phyloP scores from a whole-genome alignment of 129 eudicot species.

The Centella asiatica region DNA sequence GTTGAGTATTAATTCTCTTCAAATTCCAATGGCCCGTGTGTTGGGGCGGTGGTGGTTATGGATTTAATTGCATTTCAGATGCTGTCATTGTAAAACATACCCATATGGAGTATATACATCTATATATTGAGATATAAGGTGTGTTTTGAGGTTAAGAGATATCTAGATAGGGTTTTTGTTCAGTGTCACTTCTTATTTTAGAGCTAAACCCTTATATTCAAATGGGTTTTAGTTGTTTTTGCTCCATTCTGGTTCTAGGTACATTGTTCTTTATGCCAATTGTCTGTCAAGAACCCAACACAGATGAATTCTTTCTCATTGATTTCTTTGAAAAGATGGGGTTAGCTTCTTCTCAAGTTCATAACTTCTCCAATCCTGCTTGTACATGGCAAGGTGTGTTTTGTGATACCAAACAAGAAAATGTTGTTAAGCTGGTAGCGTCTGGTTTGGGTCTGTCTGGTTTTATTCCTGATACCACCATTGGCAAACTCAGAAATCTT shows the following conservation, averaged over 20 bases:
- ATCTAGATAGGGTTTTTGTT: not conserved
- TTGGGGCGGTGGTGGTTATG: constrained; percentile 19
- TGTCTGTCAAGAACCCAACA: constrained; percentile 61
- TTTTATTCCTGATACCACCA: constrained; percentile 59
- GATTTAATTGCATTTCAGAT: constrained; percentile 21
- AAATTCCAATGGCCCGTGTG: constrained; percentile 14
- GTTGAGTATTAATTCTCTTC: constrained; percentile 14
- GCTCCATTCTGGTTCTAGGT: constrained; percentile 38
- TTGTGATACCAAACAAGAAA: constrained; percentile 52
- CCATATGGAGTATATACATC: not conserved
- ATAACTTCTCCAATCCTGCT: constrained; percentile 48
- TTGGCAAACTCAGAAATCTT: constrained; percentile 64
- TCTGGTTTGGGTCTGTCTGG: constrained; percentile 63
- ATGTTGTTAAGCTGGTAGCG: constrained; percentile 52
- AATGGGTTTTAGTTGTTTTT: constrained; percentile 50
- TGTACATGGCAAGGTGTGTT: constrained; percentile 69
- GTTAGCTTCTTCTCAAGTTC: constrained; percentile 26
- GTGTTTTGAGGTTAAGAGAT: constrained; percentile 15
- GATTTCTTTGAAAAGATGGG: constrained; percentile 75
- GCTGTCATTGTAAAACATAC: constrained; percentile 19
- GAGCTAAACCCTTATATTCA: constrained; percentile 1
- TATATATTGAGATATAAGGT: constrained; percentile 11
- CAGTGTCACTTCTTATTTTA: constrained; percentile 12
- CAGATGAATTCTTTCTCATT: constrained; percentile 68
- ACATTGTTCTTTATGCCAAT: constrained; percentile 43